A percentile compares a stretch with the other conserved stretches of the same genome.
phyloP scores from a whole-genome alignment of 495 filamentous ascomycete genomes.

The Cercophora newfieldiana region DNA sequence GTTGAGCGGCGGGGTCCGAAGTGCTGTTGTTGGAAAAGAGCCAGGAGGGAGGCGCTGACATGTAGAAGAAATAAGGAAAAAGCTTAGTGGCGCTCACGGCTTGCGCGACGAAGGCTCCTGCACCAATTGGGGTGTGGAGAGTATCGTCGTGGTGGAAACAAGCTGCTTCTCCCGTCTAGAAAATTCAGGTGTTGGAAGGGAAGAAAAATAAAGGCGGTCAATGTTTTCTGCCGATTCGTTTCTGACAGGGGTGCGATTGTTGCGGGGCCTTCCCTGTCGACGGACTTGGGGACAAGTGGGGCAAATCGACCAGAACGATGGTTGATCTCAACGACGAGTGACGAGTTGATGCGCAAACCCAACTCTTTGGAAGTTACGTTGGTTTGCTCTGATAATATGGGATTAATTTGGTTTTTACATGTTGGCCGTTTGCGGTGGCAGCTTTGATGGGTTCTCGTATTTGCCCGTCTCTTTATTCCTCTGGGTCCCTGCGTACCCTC shows the following conservation, averaged over 20 bases:
- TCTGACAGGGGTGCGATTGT: background rate
- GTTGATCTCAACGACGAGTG: too few relatives aligned
- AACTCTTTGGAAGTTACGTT: too few relatives aligned
- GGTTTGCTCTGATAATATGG: too few relatives aligned
- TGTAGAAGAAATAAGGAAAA: conserved; percentile 12
- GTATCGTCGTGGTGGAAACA: background rate
- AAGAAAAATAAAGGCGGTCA: background rate
- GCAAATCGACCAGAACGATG: too few relatives aligned
- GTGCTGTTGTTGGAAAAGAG: conserved; percentile 49
- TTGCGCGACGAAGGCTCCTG: background rate
- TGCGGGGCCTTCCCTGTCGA: background rate
- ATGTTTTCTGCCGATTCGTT: conserved; percentile 1
- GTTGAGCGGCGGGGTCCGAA: conserved; percentile 13
- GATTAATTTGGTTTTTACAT: too few relatives aligned
- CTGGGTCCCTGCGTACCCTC: too few relatives aligned
- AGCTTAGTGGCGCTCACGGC: background rate
- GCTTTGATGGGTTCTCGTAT: too few relatives aligned
- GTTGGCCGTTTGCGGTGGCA: too few relatives aligned
- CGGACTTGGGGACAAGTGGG: background rate
- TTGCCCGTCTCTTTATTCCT: too few relatives aligned
- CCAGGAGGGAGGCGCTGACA: conserved; percentile 44
- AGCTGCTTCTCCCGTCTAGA: background rate
- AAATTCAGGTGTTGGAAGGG: background rate
- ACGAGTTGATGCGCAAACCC: too few relatives aligned
- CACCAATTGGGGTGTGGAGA: background rate